phyloP scores from a whole-genome alignment of 129 eudicot genomes.

The Helichrysum umbraculigerum region DNA sequence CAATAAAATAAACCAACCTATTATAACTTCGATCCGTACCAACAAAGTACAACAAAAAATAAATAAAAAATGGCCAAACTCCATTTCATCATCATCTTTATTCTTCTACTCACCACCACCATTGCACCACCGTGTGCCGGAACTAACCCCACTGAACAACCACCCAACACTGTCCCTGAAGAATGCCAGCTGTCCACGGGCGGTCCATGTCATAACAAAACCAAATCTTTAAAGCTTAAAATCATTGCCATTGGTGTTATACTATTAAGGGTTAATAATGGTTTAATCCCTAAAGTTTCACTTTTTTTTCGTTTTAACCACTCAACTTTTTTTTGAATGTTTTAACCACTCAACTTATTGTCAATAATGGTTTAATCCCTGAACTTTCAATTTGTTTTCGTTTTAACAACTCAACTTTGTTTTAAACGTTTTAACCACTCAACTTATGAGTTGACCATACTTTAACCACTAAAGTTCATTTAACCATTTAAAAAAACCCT shows the following conservation, averaged over 20 bases:
- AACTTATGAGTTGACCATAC: too few species aligned
- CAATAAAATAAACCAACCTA: neutral
- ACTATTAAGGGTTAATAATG: too few species aligned
- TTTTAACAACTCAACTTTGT: too few species aligned
- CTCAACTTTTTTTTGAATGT: too few species aligned
- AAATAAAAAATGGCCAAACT: slow-evolving; percentile 15
- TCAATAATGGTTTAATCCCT: too few species aligned
- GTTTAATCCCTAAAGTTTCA: too few species aligned
- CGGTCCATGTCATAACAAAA: slow-evolving; percentile 45
- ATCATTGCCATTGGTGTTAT: slow-evolving; percentile 44
- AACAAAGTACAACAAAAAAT: neutral
- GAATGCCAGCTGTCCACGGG: slow-evolving; percentile 29
- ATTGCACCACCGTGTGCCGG: slow-evolving; percentile 20
- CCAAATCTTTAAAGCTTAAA: slow-evolving; percentile 40
- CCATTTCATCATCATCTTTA: slow-evolving; percentile 20
- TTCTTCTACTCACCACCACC: slow-evolving; percentile 24
- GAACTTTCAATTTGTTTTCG: too few species aligned
- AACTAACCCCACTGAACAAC: neutral
- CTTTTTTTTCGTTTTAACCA: too few species aligned
- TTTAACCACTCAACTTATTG: too few species aligned
- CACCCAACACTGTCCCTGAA: slow-evolving; percentile 21
- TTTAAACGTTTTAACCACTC: too few species aligned
- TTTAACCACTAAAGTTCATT: too few species aligned
- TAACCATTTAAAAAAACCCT: too few species aligned
- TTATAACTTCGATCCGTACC: neutral